phyloP scores from a whole-genome alignment of 139 green algal species.

The Haematococcus lacustris region DNA sequence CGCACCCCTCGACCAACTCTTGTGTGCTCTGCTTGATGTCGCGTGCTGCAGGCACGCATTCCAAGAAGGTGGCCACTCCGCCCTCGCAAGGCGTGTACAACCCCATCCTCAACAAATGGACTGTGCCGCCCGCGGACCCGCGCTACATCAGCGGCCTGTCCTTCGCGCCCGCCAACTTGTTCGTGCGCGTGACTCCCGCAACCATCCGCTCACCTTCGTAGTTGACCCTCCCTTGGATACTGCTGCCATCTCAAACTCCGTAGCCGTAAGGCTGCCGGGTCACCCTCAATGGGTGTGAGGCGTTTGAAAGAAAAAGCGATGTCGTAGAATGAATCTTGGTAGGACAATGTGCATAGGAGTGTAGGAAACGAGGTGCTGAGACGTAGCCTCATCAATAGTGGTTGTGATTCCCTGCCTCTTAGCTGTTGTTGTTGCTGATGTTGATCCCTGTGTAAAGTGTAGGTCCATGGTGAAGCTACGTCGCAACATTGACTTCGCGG shows the following conservation, averaged over 20 bases:
- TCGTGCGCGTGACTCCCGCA: slow-evolving; percentile 12
- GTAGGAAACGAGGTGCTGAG: not conserved
- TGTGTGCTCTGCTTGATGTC: not conserved
- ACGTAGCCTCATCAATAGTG: not conserved
- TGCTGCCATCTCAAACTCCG: too few relatives aligned
- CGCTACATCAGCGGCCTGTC: slow-evolving; percentile 14
- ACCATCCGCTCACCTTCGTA: slow-evolving; percentile 7
- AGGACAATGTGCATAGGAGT: not conserved
- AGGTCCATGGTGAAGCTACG: not conserved
- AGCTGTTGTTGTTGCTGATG: too few relatives aligned
- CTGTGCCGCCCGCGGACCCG: slow-evolving; percentile 20
- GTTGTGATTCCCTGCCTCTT: too few relatives aligned
- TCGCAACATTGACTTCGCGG: not conserved
- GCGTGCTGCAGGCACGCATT: not conserved
- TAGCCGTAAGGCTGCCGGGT: too few relatives aligned
- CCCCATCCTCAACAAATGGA: slow-evolving; percentile 38
- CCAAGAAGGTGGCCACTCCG: not conserved
- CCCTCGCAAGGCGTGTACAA: slow-evolving; percentile 25
- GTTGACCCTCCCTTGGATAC: not conserved
- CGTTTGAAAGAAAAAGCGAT: not conserved
- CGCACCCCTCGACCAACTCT: too few relatives aligned
- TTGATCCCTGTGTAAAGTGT: not conserved
- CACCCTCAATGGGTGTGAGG: not conserved
- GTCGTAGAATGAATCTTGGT: not conserved
- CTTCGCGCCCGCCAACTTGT: slow-evolving; percentile 33